Evolutionary conservation across 768 basidiomycete genomes (phyloP).

Genomic region (Mycena vulgaris): DNA sequence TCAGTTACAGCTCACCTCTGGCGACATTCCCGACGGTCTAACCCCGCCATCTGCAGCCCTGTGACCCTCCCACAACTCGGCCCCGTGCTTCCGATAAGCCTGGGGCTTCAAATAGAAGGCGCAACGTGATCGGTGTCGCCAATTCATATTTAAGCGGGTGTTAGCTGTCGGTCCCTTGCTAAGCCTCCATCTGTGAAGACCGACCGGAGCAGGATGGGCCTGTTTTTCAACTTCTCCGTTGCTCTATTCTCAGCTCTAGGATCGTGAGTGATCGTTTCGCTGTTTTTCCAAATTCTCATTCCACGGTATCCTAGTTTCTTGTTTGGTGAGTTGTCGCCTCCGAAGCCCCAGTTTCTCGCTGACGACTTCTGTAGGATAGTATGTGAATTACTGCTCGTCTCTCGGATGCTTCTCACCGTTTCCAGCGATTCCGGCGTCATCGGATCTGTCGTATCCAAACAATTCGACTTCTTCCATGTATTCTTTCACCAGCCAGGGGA

Average conservation of each 20-base stretch:
- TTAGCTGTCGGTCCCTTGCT: neutral
- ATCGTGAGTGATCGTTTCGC: constrained; percentile 23
- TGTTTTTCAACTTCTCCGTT: constrained; percentile 36
- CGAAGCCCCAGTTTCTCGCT: too few species aligned
- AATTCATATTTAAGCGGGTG: neutral
- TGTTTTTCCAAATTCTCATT: neutral
- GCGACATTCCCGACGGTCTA: neutral
- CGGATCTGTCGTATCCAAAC: constrained; percentile 34
- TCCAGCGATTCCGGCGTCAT: constrained; percentile 38
- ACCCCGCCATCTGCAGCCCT: constrained; percentile 2
- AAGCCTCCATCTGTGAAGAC: neutral
- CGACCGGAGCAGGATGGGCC: constrained; percentile 19
- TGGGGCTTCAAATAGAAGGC: neutral
- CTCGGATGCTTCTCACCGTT: neutral
- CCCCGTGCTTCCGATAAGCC: neutral
- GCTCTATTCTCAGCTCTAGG: constrained; percentile 38
- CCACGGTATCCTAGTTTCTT: constrained; percentile 17
- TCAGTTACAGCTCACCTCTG: neutral
- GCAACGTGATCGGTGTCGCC: neutral
- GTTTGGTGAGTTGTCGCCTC: constrained; percentile 25
- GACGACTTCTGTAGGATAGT: constrained; percentile 29
- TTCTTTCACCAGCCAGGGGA: constrained; percentile 47
- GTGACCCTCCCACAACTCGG: neutral
- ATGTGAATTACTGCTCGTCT: neutral
- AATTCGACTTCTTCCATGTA: constrained; percentile 33